phyloP scores from a whole-genome alignment of 2,329 filamentous ascomycete species.

The Trichoderma semiorbis region DNA sequence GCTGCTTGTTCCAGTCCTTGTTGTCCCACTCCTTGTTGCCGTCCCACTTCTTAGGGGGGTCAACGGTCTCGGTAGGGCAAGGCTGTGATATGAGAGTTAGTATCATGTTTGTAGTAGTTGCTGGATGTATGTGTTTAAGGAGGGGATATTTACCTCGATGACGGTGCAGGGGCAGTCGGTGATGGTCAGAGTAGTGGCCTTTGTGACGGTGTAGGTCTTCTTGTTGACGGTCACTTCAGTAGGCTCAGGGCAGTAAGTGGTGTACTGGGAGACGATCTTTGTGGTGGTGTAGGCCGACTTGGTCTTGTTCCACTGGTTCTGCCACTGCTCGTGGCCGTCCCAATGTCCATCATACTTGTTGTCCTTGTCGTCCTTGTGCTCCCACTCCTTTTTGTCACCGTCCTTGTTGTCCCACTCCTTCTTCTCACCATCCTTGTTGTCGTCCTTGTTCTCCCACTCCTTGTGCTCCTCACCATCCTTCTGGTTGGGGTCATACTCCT shows the following conservation, averaged over 20 bases:
- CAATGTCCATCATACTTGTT: background rate
- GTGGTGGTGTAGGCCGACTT: slow-evolving; percentile 28
- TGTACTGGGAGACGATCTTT: slow-evolving; percentile 35
- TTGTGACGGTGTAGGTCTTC: slow-evolving; percentile 52
- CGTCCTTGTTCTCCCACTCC: background rate
- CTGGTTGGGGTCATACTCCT: no score
- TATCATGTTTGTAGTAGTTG: background rate
- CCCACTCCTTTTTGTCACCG: background rate
- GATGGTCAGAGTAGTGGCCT: slow-evolving; percentile 54
- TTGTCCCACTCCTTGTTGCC: background rate
- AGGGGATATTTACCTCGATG: slow-evolving; percentile 28
- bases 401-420: background rate
- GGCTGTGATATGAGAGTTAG: background rate
- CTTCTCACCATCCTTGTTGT: background rate
- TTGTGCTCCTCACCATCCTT: background rate
- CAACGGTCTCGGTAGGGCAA: background rate
- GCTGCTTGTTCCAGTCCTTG: background rate
- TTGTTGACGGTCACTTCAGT: slow-evolving; percentile 50
- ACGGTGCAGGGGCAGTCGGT: slow-evolving; percentile 52
- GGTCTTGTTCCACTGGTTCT: slow-evolving; percentile 24
- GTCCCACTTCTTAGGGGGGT: background rate
- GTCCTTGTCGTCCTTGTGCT: background rate
- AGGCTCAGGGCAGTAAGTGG: slow-evolving; percentile 45
- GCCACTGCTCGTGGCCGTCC: background rate
- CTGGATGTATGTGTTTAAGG: background rate